phyloP scores from a whole-genome alignment of 192 early-diverging fungal genomes.

The Kickxella alabastrina region DNA sequence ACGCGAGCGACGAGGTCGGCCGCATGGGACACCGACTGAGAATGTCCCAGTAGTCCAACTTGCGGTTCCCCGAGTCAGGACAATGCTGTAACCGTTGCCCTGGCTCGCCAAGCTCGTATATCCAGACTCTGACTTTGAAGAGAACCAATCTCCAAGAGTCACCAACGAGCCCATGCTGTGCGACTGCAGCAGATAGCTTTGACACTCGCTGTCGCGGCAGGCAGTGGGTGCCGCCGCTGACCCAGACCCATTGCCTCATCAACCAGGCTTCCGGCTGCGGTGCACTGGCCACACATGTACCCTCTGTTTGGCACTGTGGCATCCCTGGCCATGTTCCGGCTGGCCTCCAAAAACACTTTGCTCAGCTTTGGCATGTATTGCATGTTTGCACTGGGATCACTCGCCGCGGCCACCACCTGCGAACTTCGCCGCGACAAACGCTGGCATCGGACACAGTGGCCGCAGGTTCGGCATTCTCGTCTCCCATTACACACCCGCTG shows the following conservation, averaged over 20 bases:
- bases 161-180: conserved; percentile 1
- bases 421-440: background rate
- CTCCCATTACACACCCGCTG: too few species aligned
- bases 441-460: background rate
- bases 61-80: too few species aligned
- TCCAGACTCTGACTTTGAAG: background rate
- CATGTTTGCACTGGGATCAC: conserved; percentile 45
- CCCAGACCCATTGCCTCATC: conserved; percentile 10
- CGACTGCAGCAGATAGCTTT: background rate
- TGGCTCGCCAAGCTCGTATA: too few species aligned
- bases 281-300: conserved; percentile 8
- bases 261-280: background rate
- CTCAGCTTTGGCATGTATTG: conserved; percentile 49
- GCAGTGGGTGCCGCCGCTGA: background rate
- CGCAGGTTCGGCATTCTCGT: too few species aligned
- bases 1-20: conserved; percentile 38
- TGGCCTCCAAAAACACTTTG: conserved; percentile 6
- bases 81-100: too few species aligned
- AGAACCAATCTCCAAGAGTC: conserved; percentile 1
- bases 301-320: too few species aligned
- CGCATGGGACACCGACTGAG: conserved; percentile 44
- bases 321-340: too few species aligned
- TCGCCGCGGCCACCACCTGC: conserved; percentile 41
- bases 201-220: conserved; percentile 12
- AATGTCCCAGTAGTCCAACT: conserved; percentile 36